Base-by-base conservation (phyloP, 2,329 filamentous ascomycete genomes). In the Cytospora piceae region DNA sequence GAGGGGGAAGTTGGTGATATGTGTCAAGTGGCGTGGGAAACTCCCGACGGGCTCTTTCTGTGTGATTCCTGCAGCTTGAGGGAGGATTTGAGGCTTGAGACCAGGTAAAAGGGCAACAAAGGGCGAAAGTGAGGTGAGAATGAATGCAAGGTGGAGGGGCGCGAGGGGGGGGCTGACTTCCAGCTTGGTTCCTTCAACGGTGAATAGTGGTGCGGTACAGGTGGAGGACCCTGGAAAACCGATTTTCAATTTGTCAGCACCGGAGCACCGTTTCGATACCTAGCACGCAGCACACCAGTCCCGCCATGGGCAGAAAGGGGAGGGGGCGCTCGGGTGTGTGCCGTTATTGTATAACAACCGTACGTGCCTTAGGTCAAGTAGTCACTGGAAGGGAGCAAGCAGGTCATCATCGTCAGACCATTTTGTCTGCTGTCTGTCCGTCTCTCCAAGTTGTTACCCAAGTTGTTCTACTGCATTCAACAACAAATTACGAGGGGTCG, bases 221-320 rank as follows among this genome's bases (percentile, higher is more conserved):
- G 9, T 64, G 57, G 68, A 68, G 67, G 70, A 70, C 70, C 70
- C 67, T 71, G 71, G 70, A 69, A 63, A 46, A 42, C 54, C 57
- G 57, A 68, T 59, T 66, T 67, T 70, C 62, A 72, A 73, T 73
- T 73, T 73, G 72, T 73, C 67, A 73, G 69, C 69, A 61, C 61
- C 56, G 53, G 46, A 22, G 9, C 46, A 49, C 46, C 46, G 46
- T 22, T 37, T 15, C 34, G 32, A 34, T 12, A 34, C 32, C 11
- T 6, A 8, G 11, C 11, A 34, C 32, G 8, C 32, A 15, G 34
- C 34, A 37, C 34, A 37, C 34, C 32, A 34, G 32, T 34, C 32
- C 32, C 8, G 7, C 8, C 32, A 12, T 34, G 32, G 32, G 32
- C 20, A 49, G 8, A 22, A 22, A 24, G 46, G 46, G 4, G 37